Evolutionary conservation across 78 protist species (phyloP).

Genomic region (Mastigamoeba balamuthi): DNA sequence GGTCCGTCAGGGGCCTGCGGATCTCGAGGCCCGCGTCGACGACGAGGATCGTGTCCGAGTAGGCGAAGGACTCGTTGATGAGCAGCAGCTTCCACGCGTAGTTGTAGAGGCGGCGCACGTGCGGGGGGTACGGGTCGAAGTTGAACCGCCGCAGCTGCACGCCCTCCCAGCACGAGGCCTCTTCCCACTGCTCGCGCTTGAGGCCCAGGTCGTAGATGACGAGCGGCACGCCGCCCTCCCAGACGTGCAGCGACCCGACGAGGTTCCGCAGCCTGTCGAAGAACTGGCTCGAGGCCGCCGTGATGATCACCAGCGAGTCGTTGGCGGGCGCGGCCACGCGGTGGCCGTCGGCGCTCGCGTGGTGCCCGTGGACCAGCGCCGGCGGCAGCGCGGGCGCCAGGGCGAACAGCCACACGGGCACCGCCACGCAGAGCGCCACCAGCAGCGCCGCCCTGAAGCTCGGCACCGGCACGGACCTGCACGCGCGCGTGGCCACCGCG

Average conservation of each 20-base stretch:
- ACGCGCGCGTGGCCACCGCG: too few species aligned
- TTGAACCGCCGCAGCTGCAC: background rate
- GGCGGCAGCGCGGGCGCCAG: too few species aligned
- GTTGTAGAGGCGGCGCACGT: background rate
- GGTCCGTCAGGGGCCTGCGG: background rate
- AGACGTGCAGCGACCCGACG: background rate
- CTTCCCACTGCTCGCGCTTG: background rate
- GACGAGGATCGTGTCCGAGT: background rate
- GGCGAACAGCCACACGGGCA: too few species aligned
- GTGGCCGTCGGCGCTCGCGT: too few species aligned
- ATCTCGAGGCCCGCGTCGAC: background rate
- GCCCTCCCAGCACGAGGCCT: background rate
- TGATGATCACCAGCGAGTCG: background rate
- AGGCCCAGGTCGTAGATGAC: background rate
- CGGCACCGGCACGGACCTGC: too few species aligned
- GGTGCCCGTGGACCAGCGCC: too few species aligned
- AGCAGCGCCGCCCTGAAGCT: too few species aligned
- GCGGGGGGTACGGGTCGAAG: background rate
- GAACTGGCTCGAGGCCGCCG: background rate
- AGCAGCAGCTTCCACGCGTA: background rate
- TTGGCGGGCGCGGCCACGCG: background rate
- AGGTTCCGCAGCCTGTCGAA: background rate
- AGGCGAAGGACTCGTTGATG: background rate
- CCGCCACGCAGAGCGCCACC: too few species aligned
- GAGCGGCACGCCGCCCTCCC: background rate